Conservation (phyloP, 192 early-diverging fungal genomes). For the Umbelopsis ramanniana region DNA sequence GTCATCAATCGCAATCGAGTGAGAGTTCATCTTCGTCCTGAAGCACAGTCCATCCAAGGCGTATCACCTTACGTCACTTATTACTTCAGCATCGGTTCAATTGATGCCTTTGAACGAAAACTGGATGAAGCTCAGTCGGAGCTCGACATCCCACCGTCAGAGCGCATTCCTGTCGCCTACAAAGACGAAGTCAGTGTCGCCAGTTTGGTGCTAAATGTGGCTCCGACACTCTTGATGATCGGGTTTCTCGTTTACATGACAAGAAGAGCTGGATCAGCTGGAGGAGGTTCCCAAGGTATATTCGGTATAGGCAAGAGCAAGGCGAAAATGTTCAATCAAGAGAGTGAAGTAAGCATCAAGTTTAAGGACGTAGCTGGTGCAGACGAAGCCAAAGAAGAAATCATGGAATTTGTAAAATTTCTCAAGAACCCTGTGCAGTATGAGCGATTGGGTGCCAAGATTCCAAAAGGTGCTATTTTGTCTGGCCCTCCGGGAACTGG, state of each 20-base stretch:
- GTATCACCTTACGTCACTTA: constrained; percentile 47
- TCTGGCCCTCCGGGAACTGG: constrained; percentile 94
- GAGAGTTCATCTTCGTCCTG: constrained; percentile 76
- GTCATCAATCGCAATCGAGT: constrained; percentile 90
- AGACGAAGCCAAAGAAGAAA: constrained; percentile 99
- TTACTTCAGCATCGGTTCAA: constrained; percentile 91
- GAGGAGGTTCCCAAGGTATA: constrained; percentile 75
- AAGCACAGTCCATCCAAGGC: constrained; percentile 50
- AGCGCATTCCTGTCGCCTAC: constrained; percentile 94
- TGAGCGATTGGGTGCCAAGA: constrained; percentile 95
- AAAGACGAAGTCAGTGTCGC: constrained; percentile 76
- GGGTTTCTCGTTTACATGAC: constrained; percentile 90
- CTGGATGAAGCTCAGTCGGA: constrained; percentile 89
- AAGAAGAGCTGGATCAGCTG: constrained; percentile 72
- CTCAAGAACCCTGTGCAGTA: constrained; percentile 92
- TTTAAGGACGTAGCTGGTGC: constrained; percentile 99
- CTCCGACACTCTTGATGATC: constrained; percentile 89
- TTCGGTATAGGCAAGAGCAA: constrained; percentile 97
- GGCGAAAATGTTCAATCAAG: constrained; percentile 97
- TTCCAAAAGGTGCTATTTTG: constrained; percentile 97
- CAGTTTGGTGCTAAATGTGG: constrained; percentile 84
- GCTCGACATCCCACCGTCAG: constrained; percentile 85
- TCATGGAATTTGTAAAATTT: constrained; percentile 99
- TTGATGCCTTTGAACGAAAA: constrained; percentile 93
- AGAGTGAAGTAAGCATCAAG: constrained; percentile 93